phyloP scores from a whole-genome alignment of 129 eudicot genomes.

The Cynara cardunculus region DNA sequence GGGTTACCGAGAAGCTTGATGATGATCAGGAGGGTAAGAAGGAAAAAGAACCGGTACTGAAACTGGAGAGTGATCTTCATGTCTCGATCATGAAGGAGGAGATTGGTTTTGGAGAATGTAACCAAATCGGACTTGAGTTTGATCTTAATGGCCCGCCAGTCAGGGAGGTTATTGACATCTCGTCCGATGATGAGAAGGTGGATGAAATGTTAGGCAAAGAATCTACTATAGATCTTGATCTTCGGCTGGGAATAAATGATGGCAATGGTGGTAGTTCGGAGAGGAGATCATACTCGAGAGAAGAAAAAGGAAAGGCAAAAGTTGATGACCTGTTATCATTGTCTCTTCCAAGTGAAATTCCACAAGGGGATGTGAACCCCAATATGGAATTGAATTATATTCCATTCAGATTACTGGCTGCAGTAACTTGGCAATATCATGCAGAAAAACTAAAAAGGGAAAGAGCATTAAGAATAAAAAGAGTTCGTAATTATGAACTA shows the following conservation, averaged over 20 bases:
- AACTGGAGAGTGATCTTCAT: background rate
- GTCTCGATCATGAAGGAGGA: background rate
- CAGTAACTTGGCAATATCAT: background rate
- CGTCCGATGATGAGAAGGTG: conserved; percentile 39
- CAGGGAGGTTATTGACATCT: conserved; percentile 24
- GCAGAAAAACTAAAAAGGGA: background rate
- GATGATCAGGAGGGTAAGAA: background rate
- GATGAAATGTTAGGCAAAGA: conserved; percentile 3
- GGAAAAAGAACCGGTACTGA: background rate
- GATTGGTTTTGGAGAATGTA: background rate
- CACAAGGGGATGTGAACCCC: background rate
- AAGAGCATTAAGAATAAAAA: background rate
- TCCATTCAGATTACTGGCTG: background rate
- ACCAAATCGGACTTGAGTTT: background rate
- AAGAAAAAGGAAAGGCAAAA: conserved; percentile 39
- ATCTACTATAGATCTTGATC: conserved; percentile 4
- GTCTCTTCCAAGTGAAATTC: conserved; percentile 18
- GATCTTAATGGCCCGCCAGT: background rate
- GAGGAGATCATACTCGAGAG: conserved; percentile 21
- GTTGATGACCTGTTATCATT: conserved; percentile 26
- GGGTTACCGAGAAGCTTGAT: background rate
- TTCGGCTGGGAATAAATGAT: conserved; percentile 18
- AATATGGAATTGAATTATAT: background rate
- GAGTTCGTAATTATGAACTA: background rate
- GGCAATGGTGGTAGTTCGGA: conserved; percentile 19